Conservation (phyloP, 495 filamentous ascomycete genomes). For the Talaromyces stipitatus region DNA sequence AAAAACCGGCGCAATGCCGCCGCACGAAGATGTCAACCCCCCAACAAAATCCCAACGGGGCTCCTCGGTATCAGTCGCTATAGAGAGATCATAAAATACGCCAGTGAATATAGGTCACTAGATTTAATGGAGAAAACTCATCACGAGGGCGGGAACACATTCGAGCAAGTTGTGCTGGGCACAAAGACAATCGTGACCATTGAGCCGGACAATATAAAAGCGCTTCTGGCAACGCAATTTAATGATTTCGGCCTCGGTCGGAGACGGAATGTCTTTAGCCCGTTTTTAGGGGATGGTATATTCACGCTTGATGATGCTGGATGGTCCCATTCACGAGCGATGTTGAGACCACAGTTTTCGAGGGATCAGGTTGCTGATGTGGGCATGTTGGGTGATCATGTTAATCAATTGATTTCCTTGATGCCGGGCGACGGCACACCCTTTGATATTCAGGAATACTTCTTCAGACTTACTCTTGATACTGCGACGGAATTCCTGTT, state of each 20-base stretch:
- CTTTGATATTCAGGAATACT: slow-evolving; percentile 55
- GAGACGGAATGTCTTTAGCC: slow-evolving; percentile 35
- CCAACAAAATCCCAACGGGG: slow-evolving; percentile 10
- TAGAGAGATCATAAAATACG: slow-evolving; percentile 15
- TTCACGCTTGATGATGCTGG: slow-evolving; percentile 62
- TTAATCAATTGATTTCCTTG: slow-evolving; percentile 42
- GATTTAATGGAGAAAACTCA: slow-evolving; percentile 26
- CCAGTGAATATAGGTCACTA: slow-evolving; percentile 10
- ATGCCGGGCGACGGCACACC: slow-evolving; percentile 36
- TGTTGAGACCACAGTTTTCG: slow-evolving; percentile 48
- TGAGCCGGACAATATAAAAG: slow-evolving; percentile 83
- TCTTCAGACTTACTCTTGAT: slow-evolving; percentile 58
- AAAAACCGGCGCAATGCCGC: slow-evolving; percentile 24
- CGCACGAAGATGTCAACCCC: slow-evolving; percentile 28
- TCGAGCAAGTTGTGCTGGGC: slow-evolving; percentile 19
- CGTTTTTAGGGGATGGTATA: slow-evolving; percentile 53
- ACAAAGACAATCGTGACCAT: slow-evolving; percentile 42
- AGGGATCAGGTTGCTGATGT: slow-evolving; percentile 43
- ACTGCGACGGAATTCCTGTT: slow-evolving; percentile 63
- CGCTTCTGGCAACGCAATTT: slow-evolving; percentile 76
- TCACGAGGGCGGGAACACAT: slow-evolving; percentile 27
- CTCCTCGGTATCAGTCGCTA: slow-evolving; percentile 25
- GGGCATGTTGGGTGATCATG: slow-evolving; percentile 47
- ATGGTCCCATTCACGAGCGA: slow-evolving; percentile 52
- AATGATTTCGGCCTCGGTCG: slow-evolving; percentile 50